A percentile compares a stretch with the other conserved stretches of the same genome.
phyloP scores from a whole-genome alignment of 106 monocot genomes.

The Narthecium ossifragum region DNA sequence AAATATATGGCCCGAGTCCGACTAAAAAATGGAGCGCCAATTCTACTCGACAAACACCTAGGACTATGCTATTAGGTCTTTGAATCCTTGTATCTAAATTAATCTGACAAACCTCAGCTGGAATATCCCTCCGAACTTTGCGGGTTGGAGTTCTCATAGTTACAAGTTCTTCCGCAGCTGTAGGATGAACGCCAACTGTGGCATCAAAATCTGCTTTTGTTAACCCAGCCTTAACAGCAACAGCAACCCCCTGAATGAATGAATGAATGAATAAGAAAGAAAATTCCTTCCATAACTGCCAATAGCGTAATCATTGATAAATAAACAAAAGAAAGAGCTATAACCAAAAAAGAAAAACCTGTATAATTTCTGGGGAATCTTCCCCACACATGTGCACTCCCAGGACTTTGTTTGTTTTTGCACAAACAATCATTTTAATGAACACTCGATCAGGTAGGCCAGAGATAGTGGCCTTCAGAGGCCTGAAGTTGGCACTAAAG shows the following conservation, averaged over 20 bases:
- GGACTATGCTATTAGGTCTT: not conserved
- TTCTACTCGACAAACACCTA: not conserved
- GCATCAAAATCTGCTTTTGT: constrained; percentile 87
- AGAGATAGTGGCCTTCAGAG: constrained; percentile 88
- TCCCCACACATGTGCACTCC: constrained; percentile 99
- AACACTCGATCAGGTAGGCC: constrained; percentile 90
- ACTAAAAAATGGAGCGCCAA: not conserved
- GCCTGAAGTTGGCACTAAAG: constrained; percentile 91
- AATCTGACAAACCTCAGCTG: constrained; percentile 37
- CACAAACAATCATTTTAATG: constrained; percentile 95
- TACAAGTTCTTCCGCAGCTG: constrained; percentile 93
- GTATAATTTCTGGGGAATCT: constrained; percentile 90
- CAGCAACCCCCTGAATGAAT: constrained; percentile 78
- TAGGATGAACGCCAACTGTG: constrained; percentile 90
- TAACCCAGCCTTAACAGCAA: constrained; percentile 89
- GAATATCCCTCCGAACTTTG: constrained; percentile 47
- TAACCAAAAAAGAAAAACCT: constrained; percentile 41
- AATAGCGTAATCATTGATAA: constrained; percentile 1
- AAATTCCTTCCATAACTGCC: not conserved
- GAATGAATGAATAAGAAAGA: no score
- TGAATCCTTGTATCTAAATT: not conserved
- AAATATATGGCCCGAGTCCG: not conserved
- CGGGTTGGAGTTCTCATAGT: constrained; percentile 93
- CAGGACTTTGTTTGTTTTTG: constrained; percentile 79
- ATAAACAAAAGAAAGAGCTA: constrained; percentile 4